These are phyloP conservation scores for Gamsiella multidivaricata DNA, from an alignment of 192 early-diverging fungal genomes.

Conservation along the genomic window DNA sequence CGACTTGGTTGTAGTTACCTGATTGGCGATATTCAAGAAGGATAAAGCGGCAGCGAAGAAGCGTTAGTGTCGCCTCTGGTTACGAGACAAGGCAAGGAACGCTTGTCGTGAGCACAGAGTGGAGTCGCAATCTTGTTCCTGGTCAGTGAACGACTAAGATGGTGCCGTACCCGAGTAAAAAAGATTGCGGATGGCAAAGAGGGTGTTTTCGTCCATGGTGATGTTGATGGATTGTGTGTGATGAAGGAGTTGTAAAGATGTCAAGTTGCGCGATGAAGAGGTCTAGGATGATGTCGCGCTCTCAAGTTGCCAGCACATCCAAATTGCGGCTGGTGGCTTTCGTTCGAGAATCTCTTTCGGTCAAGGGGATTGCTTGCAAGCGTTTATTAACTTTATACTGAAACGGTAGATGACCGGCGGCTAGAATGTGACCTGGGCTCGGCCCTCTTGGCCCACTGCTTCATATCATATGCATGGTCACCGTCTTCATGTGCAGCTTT, in stretches of 20 bases:
- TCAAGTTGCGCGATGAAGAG: not conserved
- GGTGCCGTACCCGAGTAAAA: slow-evolving; percentile 62
- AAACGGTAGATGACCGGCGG: no score
- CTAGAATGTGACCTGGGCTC: no score
- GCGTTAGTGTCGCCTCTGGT: no score
- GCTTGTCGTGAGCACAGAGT: not conserved
- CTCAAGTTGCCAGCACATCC: no score
- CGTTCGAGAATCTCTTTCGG: no score
- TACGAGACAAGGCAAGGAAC: no score
- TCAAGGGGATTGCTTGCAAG: no score
- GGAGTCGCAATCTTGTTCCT: not conserved
- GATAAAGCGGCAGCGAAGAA: no score
- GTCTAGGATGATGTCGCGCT: no score
- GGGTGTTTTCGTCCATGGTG: slow-evolving; percentile 63
- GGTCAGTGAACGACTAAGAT: no score
- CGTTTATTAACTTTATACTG: no score
- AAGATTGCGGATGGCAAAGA: slow-evolving; percentile 78
- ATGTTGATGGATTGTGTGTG: not conserved
- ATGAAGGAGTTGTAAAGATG: not conserved
- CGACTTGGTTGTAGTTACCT: slow-evolving; percentile 36
- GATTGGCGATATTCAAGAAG: no score
- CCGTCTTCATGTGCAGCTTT: slow-evolving; percentile 13
- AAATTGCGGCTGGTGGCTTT: not conserved
- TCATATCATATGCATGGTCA: not conserved
- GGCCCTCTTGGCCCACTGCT: slow-evolving; percentile 22